phyloP scores from a whole-genome alignment of 352 stramenopile species.

The Globisporangium orthogonon region DNA sequence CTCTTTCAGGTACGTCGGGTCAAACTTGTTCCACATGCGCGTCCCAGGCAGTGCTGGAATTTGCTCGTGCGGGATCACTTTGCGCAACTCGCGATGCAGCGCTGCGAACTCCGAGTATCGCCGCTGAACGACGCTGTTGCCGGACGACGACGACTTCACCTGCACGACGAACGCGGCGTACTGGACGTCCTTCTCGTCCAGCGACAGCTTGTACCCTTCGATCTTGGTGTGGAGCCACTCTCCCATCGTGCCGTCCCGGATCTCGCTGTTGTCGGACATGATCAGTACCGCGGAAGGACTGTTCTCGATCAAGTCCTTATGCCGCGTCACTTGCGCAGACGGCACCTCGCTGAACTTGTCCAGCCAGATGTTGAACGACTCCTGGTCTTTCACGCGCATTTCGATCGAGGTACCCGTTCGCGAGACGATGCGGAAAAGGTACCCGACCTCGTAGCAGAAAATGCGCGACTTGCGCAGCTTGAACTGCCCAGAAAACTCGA shows the following conservation, averaged over 20 bases:
- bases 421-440: slow-evolving; percentile 75
- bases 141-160: slow-evolving; percentile 54
- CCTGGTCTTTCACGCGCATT: slow-evolving; percentile 72
- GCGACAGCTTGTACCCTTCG: slow-evolving; percentile 55
- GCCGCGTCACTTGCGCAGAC: slow-evolving; percentile 45
- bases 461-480: slow-evolving; percentile 56
- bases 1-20: slow-evolving; percentile 73
- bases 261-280: slow-evolving; percentile 34
- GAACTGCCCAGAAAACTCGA: slow-evolving; percentile 71
- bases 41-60: slow-evolving; percentile 61
- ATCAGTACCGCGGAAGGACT: slow-evolving; percentile 71
- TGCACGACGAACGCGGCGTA: slow-evolving; percentile 79
- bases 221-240: slow-evolving; percentile 82
- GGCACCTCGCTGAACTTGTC: slow-evolving; percentile 55
- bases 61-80: slow-evolving; percentile 76
- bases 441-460: slow-evolving; percentile 67
- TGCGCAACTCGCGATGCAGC: slow-evolving; percentile 66
- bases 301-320: slow-evolving; percentile 77
- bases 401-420: slow-evolving; percentile 60
- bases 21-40: slow-evolving; percentile 83
- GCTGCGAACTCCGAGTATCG: slow-evolving; percentile 77
- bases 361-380: slow-evolving; percentile 72
- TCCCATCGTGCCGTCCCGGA: slow-evolving; percentile 14
- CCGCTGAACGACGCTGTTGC: slow-evolving; percentile 66
- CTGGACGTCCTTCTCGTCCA: slow-evolving; percentile 66